These are phyloP conservation scores for Salix udensis DNA, from an alignment of 345 rosid genomes.

Conservation along the genomic window DNA sequence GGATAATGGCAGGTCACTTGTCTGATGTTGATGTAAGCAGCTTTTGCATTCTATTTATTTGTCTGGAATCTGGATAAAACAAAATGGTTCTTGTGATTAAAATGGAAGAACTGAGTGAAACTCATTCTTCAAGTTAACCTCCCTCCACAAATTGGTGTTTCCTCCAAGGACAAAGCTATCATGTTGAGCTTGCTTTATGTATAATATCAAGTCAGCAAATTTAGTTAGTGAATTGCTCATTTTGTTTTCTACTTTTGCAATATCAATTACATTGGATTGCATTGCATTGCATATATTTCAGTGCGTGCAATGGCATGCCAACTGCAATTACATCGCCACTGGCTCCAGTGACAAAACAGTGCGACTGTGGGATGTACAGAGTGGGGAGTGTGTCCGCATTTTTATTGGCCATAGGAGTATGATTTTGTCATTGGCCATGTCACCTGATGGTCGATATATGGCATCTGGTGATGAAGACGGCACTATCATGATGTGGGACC, in stretches of 20 bases:
- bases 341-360: slow-evolving; percentile 95
- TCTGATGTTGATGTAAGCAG: slow-evolving; percentile 92
- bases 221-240: background rate
- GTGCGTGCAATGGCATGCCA: slow-evolving; percentile 98
- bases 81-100: background rate
- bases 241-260: background rate
- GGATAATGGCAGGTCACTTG: slow-evolving; percentile 96
- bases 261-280: background rate
- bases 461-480: slow-evolving; percentile 99
- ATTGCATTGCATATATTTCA: slow-evolving; percentile 25
- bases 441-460: slow-evolving; percentile 95
- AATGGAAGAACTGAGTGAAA: background rate
- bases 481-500: slow-evolving; percentile 96
- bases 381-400: slow-evolving; percentile 84
- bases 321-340: slow-evolving; percentile 92
- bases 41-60: background rate
- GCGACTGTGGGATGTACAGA: slow-evolving; percentile 87
- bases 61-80: background rate
- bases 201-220: background rate
- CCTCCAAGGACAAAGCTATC: background rate
- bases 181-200: background rate
- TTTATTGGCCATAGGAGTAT: slow-evolving; percentile 79
- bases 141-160: background rate
- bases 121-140: background rate
- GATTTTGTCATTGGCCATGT: slow-evolving; percentile 85